Conservation (phyloP, 768 basidiomycete species). For the Calocybe gangraenosa region DNA sequence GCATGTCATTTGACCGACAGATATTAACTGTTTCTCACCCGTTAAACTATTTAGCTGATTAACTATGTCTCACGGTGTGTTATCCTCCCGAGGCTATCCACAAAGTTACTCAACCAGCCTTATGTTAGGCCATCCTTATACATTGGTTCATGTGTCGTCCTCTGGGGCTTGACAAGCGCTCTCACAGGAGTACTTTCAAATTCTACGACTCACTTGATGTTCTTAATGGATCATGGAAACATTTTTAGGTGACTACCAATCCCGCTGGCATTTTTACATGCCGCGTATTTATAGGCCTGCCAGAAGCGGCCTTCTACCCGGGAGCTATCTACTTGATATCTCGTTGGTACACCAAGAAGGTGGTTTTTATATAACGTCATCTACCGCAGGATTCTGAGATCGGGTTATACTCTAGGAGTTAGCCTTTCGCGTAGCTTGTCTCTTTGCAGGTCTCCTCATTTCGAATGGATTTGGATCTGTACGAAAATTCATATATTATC, state of each 20-base stretch:
- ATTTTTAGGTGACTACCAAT: constrained; percentile 44
- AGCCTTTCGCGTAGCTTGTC: constrained; percentile 57
- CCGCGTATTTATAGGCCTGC: constrained; percentile 59
- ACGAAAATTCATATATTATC: constrained; percentile 14
- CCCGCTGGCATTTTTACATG: constrained; percentile 52
- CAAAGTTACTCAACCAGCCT: background rate
- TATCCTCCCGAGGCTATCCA: background rate
- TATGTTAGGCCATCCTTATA: constrained; percentile 51
- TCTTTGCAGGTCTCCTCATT: constrained; percentile 56
- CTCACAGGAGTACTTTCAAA: constrained; percentile 49
- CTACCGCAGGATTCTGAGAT: background rate
- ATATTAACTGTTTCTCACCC: background rate
- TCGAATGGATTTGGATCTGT: constrained; percentile 69
- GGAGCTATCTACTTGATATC: constrained; percentile 45
- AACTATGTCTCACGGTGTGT: constrained; percentile 41
- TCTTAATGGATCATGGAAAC: no score
- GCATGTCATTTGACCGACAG: constrained; percentile 23
- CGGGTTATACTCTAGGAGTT: constrained; percentile 50
- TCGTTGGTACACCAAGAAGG: constrained; percentile 58
- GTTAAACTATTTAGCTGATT: background rate
- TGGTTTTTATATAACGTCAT: constrained; percentile 13
- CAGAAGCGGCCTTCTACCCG: constrained; percentile 67
- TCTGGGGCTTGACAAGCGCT: constrained; percentile 62
- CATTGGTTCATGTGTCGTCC: constrained; percentile 54
- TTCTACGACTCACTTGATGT: no score